phyloP scores from a whole-genome alignment of 148 eudicot species.

The Polygonum maritimum region DNA sequence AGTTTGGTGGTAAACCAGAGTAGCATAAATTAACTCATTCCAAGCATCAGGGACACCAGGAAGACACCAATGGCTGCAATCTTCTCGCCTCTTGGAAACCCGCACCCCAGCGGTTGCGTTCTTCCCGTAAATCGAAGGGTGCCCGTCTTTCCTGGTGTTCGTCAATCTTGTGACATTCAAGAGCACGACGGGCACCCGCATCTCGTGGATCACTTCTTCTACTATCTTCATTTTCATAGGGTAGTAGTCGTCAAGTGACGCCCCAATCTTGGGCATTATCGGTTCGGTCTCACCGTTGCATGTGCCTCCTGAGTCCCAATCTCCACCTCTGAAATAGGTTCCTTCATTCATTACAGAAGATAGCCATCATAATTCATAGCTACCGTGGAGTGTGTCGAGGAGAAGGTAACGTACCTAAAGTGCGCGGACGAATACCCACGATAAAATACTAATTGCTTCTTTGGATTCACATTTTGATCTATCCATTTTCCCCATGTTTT shows the following conservation, averaged over 20 bases:
- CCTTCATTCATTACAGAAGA: not conserved
- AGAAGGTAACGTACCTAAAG: constrained; percentile 41
- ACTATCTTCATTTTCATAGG: constrained; percentile 85
- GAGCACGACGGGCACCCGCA: constrained; percentile 54
- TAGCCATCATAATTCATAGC: too few relatives aligned
- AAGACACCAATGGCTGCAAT: constrained; percentile 99
- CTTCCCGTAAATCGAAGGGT: constrained; percentile 81
- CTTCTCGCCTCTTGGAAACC: constrained; percentile 61
- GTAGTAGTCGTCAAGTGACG: constrained; percentile 55
- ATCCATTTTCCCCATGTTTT: constrained; percentile 87
- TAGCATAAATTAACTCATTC: constrained; percentile 84
- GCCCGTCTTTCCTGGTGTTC: constrained; percentile 86
- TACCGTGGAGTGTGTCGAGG: not conserved
- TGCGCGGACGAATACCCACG: constrained; percentile 95
- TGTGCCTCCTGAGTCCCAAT: constrained; percentile 95
- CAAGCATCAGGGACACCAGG: constrained; percentile 98
- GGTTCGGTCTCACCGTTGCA: constrained; percentile 82
- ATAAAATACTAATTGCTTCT: constrained; percentile 56
- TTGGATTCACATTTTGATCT: constrained; percentile 44
- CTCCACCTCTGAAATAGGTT: constrained; percentile 63
- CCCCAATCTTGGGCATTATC: constrained; percentile 26
- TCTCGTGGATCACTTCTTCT: constrained; percentile 58
- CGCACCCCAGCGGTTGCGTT: constrained; percentile 23
- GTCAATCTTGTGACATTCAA: constrained; percentile 73
- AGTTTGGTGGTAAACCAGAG: constrained; percentile 35